Conservation (phyloP, 1,284 basidiomycete species). For the Pyrrhoderma lamaoense region DNA sequence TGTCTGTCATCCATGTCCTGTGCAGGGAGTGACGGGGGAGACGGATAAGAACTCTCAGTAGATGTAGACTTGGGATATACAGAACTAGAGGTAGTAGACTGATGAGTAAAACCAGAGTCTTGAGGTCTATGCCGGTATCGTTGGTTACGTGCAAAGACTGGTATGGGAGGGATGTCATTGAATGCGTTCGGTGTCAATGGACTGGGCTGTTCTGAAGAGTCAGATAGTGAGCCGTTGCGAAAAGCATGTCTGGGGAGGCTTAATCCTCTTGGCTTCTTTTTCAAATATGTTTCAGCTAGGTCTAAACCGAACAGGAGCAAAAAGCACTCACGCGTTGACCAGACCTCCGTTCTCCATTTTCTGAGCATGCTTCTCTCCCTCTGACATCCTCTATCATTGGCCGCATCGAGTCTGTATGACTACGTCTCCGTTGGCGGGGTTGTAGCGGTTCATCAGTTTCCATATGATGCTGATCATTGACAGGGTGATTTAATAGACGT, state of each 20-base stretch:
- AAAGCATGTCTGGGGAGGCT: constrained; percentile 33
- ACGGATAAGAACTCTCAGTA: constrained; percentile 43
- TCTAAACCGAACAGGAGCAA: not conserved
- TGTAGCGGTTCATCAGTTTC: not conserved
- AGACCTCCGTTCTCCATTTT: constrained; percentile 8
- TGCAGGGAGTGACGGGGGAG: constrained; percentile 45
- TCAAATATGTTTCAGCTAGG: not conserved
- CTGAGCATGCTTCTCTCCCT: constrained; percentile 16
- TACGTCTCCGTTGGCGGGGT: constrained; percentile 11
- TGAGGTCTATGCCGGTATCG: constrained; percentile 28
- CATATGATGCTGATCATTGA: not conserved
- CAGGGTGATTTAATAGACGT: constrained; percentile 1
- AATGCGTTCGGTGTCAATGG: constrained; percentile 28
- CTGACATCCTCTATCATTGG: constrained; percentile 6
- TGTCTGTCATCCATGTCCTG: constrained; percentile 36
- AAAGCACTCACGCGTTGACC: constrained; percentile 11
- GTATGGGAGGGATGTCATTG: constrained; percentile 24
- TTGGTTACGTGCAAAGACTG: constrained; percentile 19
- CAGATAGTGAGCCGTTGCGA: constrained; percentile 25
- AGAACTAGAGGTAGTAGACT: constrained; percentile 60
- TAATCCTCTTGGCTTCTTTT: constrained; percentile 24
- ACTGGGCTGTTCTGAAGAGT: constrained; percentile 31
- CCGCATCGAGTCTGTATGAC: constrained; percentile 5
- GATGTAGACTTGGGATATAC: constrained; percentile 63
- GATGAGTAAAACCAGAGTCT: constrained; percentile 44